These are phyloP conservation scores for Agaricus sinodeliciosus DNA, from an alignment of 768 basidiomycete species.

Conservation along the genomic window DNA sequence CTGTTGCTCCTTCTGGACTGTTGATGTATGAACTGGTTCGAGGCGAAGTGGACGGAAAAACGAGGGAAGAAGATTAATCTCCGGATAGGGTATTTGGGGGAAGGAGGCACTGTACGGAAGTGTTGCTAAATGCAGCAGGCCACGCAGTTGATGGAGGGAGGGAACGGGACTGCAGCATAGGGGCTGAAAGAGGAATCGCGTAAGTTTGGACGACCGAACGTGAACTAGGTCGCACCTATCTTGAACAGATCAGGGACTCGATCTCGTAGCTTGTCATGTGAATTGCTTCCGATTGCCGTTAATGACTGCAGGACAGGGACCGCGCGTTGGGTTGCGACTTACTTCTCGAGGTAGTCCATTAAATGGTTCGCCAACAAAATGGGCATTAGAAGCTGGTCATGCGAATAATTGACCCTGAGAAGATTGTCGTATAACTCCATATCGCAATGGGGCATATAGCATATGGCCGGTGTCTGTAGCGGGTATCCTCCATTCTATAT, in stretches of 20 bases:
- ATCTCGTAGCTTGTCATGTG: slow-evolving; percentile 40
- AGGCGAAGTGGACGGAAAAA: neutral
- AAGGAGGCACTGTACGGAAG: slow-evolving; percentile 43
- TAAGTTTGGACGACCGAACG: slow-evolving; percentile 11
- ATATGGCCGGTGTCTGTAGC: slow-evolving; percentile 43
- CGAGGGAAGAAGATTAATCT: neutral
- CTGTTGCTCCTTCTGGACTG: neutral
- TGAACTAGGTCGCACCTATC: slow-evolving; percentile 37
- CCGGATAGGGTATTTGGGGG: neutral
- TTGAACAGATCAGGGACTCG: slow-evolving; percentile 47
- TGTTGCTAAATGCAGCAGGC: slow-evolving; percentile 65
- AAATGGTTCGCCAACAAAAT: slow-evolving; percentile 63
- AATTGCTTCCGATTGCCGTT: slow-evolving; percentile 35
- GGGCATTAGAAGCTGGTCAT: slow-evolving; percentile 35
- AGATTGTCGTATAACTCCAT: slow-evolving; percentile 62
- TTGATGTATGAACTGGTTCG: too few relatives aligned
- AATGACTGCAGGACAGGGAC: slow-evolving; percentile 12
- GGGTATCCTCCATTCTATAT: slow-evolving; percentile 27
- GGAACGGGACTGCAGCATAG: slow-evolving; percentile 36
- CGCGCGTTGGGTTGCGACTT: slow-evolving; percentile 15
- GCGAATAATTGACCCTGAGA: slow-evolving; percentile 55
- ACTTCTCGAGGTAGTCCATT: slow-evolving; percentile 65
- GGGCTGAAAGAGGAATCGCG: slow-evolving; percentile 28
- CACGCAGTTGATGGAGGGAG: slow-evolving; percentile 44
- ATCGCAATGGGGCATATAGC: slow-evolving; percentile 81